phyloP scores from a whole-genome alignment of 176 grass and related monocot species.

The sorghum (Sorghum bicolor) region Sorghum_bicolor_NCBIv3 NC_012872.2:66105501-66106000 shows the following conservation, averaged over 20 bases:
- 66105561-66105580: too few relatives aligned
- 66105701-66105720: neutral
- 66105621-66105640: conserved; percentile 53
- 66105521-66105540: too few relatives aligned
- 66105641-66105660: conserved; percentile 46
- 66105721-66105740: conserved; percentile 2
- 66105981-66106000: neutral
- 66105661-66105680: conserved; percentile 55
- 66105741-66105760: conserved; percentile 28
- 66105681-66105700: conserved; percentile 60
- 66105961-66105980: neutral
- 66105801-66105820: neutral
- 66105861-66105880: neutral
- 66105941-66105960: conserved; percentile 34
- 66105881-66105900: neutral
- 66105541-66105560: too few relatives aligned
- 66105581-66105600: conserved; percentile 59
- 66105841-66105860: conserved; percentile 16
- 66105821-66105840: neutral
- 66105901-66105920: neutral
- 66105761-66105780: neutral
- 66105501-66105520: too few relatives aligned
- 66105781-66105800: neutral
- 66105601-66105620: conserved; percentile 48
- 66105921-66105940: conserved; percentile 26